These are phyloP conservation scores for Nadsonia fulvescens DNA, from an alignment of 805 yeast genomes.

Conservation along the genomic window DNA sequence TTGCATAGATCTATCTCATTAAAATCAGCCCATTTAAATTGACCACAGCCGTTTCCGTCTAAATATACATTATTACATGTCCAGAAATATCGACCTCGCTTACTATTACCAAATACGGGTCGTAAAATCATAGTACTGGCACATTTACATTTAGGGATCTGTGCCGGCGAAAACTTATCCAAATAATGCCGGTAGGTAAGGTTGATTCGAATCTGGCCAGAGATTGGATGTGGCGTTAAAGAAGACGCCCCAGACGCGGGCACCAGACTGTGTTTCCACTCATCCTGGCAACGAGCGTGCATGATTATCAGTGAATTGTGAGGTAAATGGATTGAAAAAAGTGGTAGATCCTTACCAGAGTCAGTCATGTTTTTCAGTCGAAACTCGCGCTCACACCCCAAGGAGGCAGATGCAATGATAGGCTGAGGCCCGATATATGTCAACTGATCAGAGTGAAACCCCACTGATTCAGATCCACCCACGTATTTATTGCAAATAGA, in stretches of 20 bases:
- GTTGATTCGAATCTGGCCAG: constrained; percentile 38
- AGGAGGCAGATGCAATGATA: constrained; percentile 43
- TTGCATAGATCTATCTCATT: too few species aligned
- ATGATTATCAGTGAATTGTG: constrained; percentile 54
- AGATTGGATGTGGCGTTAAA: constrained; percentile 27
- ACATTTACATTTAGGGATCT: constrained; percentile 26
- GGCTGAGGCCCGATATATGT: constrained; percentile 60
- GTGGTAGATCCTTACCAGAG: constrained; percentile 15
- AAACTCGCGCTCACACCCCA: constrained; percentile 58
- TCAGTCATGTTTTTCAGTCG: constrained; percentile 24
- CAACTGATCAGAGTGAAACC: constrained; percentile 63
- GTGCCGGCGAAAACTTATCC: constrained; percentile 20
- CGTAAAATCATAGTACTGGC: constrained; percentile 33
- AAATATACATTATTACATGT: constrained; percentile 28
- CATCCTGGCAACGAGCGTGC: constrained; percentile 71
- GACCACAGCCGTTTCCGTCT: constrained; percentile 13
- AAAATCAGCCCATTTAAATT: constrained; percentile 7
- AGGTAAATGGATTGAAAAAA: constrained; percentile 41
- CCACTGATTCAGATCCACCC: constrained; percentile 32
- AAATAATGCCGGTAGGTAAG: constrained; percentile 47
- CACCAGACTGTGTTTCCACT: constrained; percentile 47
- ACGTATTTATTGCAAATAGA: constrained; percentile 42
- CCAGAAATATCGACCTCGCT: constrained; percentile 50
- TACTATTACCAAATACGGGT: constrained; percentile 30
- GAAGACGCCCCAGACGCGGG: constrained; percentile 19